phyloP scores from a whole-genome alignment of 768 basidiomycete species.

The Paxillus ammoniavirescens region DNA sequence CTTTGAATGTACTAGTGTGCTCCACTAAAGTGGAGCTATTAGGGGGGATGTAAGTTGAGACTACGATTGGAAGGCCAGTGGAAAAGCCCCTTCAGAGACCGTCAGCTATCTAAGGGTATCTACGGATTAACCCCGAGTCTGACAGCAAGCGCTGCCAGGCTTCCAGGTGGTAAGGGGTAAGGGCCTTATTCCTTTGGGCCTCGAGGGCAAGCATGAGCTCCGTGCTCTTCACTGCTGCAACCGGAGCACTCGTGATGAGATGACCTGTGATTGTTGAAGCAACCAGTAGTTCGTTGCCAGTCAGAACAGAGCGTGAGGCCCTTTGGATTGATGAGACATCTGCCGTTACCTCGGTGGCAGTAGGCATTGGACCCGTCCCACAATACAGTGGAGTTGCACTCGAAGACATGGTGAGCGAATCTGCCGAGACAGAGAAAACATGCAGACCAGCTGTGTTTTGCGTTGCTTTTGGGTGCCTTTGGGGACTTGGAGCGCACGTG shows the following conservation, averaged over 20 bases:
- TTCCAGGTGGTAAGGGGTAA: neutral
- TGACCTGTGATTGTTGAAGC: neutral
- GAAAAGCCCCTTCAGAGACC: neutral
- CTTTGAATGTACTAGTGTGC: neutral
- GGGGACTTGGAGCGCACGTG: too few relatives aligned
- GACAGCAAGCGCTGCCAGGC: neutral
- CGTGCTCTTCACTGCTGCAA: neutral
- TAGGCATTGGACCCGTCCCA: too few relatives aligned
- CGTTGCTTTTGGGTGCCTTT: too few relatives aligned
- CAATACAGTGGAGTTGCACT: too few relatives aligned
- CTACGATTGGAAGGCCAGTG: neutral
- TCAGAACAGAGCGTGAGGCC: too few relatives aligned
- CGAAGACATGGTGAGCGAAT: too few relatives aligned
- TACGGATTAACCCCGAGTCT: accelerated
- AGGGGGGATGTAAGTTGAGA: neutral
- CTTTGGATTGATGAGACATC: too few relatives aligned
- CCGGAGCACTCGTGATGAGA: neutral
- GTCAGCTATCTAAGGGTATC: neutral
- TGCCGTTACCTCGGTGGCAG: too few relatives aligned
- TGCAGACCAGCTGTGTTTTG: too few relatives aligned
- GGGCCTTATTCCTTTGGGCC: neutral
- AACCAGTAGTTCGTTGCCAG: too few relatives aligned
- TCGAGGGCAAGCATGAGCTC: neutral
- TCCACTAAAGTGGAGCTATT: neutral
- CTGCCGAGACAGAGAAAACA: too few relatives aligned